phyloP scores from a whole-genome alignment of 352 stramenopile species.

The Globisporangium parvum region DNA sequence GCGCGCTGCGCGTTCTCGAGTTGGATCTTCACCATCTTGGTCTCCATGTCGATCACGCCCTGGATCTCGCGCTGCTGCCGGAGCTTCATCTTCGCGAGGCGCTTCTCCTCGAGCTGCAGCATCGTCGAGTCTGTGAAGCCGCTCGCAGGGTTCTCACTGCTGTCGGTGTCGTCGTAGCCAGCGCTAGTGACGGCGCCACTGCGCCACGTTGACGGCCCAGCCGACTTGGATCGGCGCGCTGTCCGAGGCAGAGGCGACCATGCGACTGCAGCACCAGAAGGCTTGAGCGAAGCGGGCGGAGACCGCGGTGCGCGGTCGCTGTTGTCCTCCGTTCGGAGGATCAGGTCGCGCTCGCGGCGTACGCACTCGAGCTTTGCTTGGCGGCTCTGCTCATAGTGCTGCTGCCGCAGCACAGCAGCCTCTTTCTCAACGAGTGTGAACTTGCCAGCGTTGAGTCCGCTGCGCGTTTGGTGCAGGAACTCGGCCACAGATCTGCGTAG shows the following conservation, averaged over 20 bases:
- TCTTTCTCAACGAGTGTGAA: slow-evolving; percentile 70
- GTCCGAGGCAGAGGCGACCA: slow-evolving; percentile 4
- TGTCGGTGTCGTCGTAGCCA: background rate
- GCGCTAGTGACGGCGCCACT: background rate
- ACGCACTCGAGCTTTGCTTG: slow-evolving; percentile 58
- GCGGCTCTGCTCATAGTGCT: slow-evolving; percentile 65
- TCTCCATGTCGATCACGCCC: slow-evolving; percentile 70
- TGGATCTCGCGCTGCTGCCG: slow-evolving; percentile 72
- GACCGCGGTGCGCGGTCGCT: background rate
- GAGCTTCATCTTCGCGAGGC: slow-evolving; percentile 59
- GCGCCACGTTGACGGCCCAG: slow-evolving; percentile 1
- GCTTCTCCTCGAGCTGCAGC: slow-evolving; percentile 52
- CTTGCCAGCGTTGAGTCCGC: slow-evolving; percentile 22
- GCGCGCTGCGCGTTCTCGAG: slow-evolving; percentile 48
- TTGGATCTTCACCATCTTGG: slow-evolving; percentile 61
- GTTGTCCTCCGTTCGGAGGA: slow-evolving; percentile 4
- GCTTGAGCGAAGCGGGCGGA: background rate
- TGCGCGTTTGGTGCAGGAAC: slow-evolving; percentile 35
- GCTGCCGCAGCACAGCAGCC: slow-evolving; percentile 53
- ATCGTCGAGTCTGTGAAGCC: slow-evolving; percentile 41
- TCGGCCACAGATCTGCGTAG: slow-evolving; percentile 21
- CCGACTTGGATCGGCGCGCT: slow-evolving; percentile 9
- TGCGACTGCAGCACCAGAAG: background rate
- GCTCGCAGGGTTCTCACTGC: background rate
- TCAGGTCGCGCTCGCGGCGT: slow-evolving; percentile 35